Conservation (phyloP, 2,329 filamentous ascomycete species). For the Periconia sp. region DNA sequence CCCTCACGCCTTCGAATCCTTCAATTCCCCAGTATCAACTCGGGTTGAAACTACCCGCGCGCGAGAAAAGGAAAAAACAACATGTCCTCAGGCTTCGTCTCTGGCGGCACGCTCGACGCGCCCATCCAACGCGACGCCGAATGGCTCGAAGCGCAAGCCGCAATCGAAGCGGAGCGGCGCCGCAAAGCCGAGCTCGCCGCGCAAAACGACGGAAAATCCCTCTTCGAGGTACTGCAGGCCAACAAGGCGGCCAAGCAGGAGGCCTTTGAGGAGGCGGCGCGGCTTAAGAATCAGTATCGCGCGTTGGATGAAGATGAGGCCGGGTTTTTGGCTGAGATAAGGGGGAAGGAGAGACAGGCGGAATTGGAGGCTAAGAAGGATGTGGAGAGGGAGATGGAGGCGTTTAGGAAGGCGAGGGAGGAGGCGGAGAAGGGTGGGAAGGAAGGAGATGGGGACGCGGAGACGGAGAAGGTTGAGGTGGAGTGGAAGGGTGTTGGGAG, state of each 20-base stretch:
- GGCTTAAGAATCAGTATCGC: constrained; percentile 75
- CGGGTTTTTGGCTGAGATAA: constrained; percentile 67
- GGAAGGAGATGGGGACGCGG: constrained; percentile 44
- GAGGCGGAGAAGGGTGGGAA: constrained; percentile 56
- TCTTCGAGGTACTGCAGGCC: constrained; percentile 76
- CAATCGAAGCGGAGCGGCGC: constrained; percentile 63
- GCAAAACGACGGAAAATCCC: constrained; percentile 58
- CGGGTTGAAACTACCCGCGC: background rate
- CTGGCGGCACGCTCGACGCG: constrained; percentile 52
- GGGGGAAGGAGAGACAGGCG: constrained; percentile 58
- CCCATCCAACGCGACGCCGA: constrained; percentile 51
- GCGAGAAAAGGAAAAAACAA: background rate
- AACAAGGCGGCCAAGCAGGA: constrained; percentile 81
- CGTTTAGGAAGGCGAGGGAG: constrained; percentile 61
- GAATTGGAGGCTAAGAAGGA: constrained; percentile 61
- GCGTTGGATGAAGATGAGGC: constrained; percentile 78
- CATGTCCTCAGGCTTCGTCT: constrained; percentile 55
- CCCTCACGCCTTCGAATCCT: background rate
- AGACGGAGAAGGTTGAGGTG: constrained; percentile 33
- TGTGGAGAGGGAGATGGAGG: constrained; percentile 60
- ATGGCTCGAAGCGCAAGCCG: constrained; percentile 66
- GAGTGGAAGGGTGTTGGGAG: constrained; percentile 54
- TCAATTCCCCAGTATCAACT: no score
- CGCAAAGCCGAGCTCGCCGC: constrained; percentile 56
- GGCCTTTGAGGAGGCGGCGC: constrained; percentile 72